Conservation (phyloP, 2,329 filamentous ascomycete species). For the Pyricularia sp. region DNA sequence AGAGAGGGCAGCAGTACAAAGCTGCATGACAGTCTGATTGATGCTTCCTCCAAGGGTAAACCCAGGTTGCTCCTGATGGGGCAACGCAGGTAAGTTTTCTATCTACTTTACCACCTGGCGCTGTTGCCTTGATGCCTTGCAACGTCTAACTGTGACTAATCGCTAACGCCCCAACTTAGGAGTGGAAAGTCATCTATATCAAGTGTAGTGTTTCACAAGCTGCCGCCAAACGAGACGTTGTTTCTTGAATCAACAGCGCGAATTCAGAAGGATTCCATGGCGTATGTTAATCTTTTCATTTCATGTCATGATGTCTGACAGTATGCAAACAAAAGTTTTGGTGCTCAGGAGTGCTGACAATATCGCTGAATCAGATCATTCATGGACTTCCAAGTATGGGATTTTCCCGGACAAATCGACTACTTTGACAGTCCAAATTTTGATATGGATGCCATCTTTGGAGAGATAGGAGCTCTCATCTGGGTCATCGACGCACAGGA, state of each 20-base stretch:
- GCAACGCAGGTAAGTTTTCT: constrained; percentile 64
- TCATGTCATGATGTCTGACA: not conserved
- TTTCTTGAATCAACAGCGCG: constrained; percentile 92
- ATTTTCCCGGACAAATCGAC: constrained; percentile 91
- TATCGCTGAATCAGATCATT: constrained; percentile 58
- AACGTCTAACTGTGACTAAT: not conserved
- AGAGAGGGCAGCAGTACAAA: constrained; percentile 35
- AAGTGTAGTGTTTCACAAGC: constrained; percentile 98
- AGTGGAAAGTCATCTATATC: constrained; percentile 98
- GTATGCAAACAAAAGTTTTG: not conserved
- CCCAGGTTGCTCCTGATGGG: constrained; percentile 91
- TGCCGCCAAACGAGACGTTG: constrained; percentile 88
- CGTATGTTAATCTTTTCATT: constrained; percentile 47
- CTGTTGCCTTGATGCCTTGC: not conserved
- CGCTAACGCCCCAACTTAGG: constrained; percentile 36
- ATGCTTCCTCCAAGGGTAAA: constrained; percentile 52
- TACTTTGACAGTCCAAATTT: constrained; percentile 79
- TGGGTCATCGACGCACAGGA: constrained; percentile 99
- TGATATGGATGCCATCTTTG: constrained; percentile 89
- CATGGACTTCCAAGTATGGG: constrained; percentile 98
- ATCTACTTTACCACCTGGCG: not conserved
- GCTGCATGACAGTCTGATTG: constrained; percentile 29
- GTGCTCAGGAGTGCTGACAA: not conserved
- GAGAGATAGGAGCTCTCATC: constrained; percentile 86
- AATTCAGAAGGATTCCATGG: constrained; percentile 91